Evolutionary conservation across 768 basidiomycete species (phyloP).

Genomic region (Auriscalpium vulgare): DNA sequence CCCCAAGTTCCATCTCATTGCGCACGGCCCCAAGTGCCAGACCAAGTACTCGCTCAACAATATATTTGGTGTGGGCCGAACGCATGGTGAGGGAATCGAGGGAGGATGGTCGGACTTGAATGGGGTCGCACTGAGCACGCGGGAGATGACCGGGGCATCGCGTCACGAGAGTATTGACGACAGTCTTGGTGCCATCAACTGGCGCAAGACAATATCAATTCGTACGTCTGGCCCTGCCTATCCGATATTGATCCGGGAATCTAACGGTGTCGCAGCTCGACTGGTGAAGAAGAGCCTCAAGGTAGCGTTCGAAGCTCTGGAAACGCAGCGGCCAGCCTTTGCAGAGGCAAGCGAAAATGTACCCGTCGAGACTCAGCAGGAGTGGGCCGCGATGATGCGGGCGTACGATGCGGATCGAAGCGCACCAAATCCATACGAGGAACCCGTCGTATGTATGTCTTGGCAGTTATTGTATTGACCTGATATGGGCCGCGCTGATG

Average conservation of each 20-base stretch:
- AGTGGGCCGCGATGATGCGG: background rate
- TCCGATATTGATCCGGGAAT: background rate
- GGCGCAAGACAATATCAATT: constrained; percentile 1
- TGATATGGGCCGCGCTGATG: no score
- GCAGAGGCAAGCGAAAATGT: background rate
- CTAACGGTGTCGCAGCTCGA: background rate
- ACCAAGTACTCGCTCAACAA: constrained; percentile 10
- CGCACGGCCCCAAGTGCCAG: constrained; percentile 12
- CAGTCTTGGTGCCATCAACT: constrained; percentile 8
- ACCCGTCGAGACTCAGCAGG: background rate
- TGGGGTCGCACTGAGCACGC: background rate
- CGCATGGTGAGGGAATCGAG: constrained; percentile 16
- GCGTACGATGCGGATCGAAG: background rate
- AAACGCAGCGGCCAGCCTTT: background rate
- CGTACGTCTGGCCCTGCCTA: background rate
- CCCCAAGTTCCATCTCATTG: constrained; percentile 13
- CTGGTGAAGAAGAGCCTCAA: no score
- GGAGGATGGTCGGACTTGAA: constrained; percentile 11
- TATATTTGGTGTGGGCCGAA: constrained; percentile 3
- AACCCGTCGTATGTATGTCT: background rate
- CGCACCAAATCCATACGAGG: background rate
- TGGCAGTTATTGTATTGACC: no score
- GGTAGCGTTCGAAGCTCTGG: no score
- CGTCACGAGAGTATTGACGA: constrained; percentile 10
- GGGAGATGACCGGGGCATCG: constrained; percentile 10